Base-by-base conservation (phyloP, 306 rosid species). In the Rosa lucieae region DNA sequence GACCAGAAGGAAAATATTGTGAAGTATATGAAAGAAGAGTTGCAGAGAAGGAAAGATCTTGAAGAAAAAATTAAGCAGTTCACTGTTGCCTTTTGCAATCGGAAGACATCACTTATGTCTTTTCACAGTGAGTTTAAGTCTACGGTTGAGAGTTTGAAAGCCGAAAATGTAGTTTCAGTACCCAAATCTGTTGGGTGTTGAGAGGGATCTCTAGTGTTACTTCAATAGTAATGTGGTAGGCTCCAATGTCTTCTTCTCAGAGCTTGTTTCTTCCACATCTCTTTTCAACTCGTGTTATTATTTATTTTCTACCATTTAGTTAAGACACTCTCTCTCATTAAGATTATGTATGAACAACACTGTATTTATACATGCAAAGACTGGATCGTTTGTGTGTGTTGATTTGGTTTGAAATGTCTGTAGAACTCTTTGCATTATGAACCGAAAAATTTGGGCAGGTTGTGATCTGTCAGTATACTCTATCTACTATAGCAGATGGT, bases 11-110 rank as follows among this genome's bases (percentile, higher is more conserved):
- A 93, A 82, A 87, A 82, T 84, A 88, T 79, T 44, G 67, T 90
- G 90, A 89, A 88, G 86, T 91, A 83, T 80, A 79, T 90, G 83
- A 85, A 83, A 74, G 43, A 56, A 44, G 94, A 95, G 86, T 80
- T 84, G 14, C 89, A 80, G 78, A 90, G 92, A 86, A 89, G 98
- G 80, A 93, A 86, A 87, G 89, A 86, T 78, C 82, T 95, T 62
- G 94, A 90, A 84, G 91, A 91, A 73, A 91, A 90, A 73, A 77
- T 95, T 76, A 91, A 87, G 79, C 90, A 87, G 79, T 90, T 95
- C 67, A 63, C 83, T 81, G 84, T 85, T 37, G 93, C 92, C 78
- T 92, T 95, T 82, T 88, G 90, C 40, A 63, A 51, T 77, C 87
- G 94, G 77, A 92, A 95, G 80, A 86, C 84, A 68, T 88, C 89